phyloP scores from a whole-genome alignment of 2,329 filamentous ascomycete genomes.

The Fusarium secorum region DNA sequence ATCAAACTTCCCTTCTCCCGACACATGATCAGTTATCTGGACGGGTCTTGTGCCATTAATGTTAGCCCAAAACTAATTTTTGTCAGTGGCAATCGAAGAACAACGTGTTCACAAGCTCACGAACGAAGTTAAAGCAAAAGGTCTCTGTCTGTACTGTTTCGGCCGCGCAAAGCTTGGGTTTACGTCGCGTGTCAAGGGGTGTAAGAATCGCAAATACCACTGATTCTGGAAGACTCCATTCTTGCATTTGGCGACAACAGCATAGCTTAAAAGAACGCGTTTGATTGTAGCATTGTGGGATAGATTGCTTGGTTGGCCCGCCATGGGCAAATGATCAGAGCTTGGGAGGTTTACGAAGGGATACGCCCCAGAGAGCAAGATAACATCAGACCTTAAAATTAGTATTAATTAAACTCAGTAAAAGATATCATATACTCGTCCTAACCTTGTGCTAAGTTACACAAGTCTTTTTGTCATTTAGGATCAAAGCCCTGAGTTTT shows the following conservation, averaged over 20 bases:
- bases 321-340: background rate
- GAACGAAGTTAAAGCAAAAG: background rate
- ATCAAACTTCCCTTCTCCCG: background rate
- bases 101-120: slow-evolving; percentile 6
- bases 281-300: background rate
- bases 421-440: too few species aligned
- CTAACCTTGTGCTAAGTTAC: too few species aligned
- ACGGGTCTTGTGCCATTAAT: accelerated
- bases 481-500: background rate
- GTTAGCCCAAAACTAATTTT: background rate
- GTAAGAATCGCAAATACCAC: slow-evolving; percentile 15
- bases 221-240: background rate
- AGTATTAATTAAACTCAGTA: background rate
- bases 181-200: background rate
- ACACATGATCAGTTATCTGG: background rate
- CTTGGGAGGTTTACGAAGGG: background rate
- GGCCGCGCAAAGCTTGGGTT: slow-evolving; percentile 7
- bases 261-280: background rate
- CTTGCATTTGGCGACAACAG: background rate
- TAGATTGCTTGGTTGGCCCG: background rate
- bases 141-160: slow-evolving; percentile 22
- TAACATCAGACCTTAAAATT: too few species aligned
- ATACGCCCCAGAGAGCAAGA: too few species aligned
- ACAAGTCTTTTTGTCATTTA: background rate
- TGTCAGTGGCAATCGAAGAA: slow-evolving; percentile 19